These are phyloP conservation scores for Chrysoporthe austroafricana DNA, from an alignment of 2,329 filamentous ascomycete species.

Conservation along the genomic window DNA sequence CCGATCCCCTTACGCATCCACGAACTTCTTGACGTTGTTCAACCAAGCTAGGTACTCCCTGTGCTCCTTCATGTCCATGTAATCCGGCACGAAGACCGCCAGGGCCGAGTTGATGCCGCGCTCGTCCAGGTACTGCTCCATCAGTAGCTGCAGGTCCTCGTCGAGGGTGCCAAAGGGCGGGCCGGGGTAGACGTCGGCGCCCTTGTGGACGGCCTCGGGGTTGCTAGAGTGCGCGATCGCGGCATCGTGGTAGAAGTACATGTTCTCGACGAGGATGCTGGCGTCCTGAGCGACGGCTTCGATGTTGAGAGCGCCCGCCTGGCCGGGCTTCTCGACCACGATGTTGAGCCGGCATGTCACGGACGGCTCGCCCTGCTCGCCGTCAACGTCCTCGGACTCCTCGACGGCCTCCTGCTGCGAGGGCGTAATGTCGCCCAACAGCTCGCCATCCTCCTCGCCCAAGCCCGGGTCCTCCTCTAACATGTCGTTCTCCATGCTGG, in stretches of 20 bases:
- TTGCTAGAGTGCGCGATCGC: conserved; percentile 76
- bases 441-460: conserved; percentile 52
- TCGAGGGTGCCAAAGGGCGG: conserved; percentile 94
- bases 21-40: conserved; percentile 81
- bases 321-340: conserved; percentile 83
- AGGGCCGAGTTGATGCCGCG: conserved; percentile 85
- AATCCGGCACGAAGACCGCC: conserved; percentile 90
- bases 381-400: conserved; percentile 51
- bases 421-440: conserved; percentile 46
- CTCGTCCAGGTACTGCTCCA: conserved; percentile 95
- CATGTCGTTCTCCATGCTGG: conserved; percentile 62
- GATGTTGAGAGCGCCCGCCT: conserved; percentile 78
- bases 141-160: conserved; percentile 88
- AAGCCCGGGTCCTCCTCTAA: conserved; percentile 60
- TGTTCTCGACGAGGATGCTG: conserved; percentile 83
- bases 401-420: conserved; percentile 63
- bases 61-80: conserved; percentile 98
- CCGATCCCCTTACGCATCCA: conserved; percentile 63
- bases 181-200: conserved; percentile 82
- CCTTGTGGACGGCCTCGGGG: conserved; percentile 76
- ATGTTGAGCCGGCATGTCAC: conserved; percentile 86
- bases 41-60: conserved; percentile 94
- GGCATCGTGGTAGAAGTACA: conserved; percentile 82
- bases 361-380: conserved; percentile 54
- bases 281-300: conserved; percentile 87